phyloP scores from a whole-genome alignment of 805 yeast species.

The Hermanozyma aechmeae region DNA sequence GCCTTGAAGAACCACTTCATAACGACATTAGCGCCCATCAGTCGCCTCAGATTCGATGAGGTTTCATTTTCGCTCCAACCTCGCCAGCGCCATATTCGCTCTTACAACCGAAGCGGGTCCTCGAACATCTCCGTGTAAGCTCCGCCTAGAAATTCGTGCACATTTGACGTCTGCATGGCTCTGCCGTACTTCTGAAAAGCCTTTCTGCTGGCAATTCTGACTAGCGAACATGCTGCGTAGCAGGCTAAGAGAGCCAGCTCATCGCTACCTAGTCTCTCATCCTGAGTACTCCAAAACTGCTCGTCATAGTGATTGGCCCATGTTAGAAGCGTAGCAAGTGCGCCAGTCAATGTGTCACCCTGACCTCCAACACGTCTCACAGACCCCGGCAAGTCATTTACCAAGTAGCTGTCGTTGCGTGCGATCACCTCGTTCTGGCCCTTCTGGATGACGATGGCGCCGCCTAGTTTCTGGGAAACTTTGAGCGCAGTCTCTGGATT shows the following conservation, averaged over 20 bases:
- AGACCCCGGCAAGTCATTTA: conserved; percentile 51
- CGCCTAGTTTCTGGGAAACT: conserved; percentile 43
- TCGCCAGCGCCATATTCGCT: too few relatives aligned
- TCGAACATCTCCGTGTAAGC: conserved; percentile 46
- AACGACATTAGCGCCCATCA: too few relatives aligned
- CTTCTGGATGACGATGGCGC: conserved; percentile 61
- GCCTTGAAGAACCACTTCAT: too few relatives aligned
- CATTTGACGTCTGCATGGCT: conserved; percentile 77
- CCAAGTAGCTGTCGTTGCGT: conserved; percentile 31
- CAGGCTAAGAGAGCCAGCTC: conserved; percentile 44
- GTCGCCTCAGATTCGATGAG: too few relatives aligned
- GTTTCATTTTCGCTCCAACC: too few relatives aligned
- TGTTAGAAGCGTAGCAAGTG: conserved; percentile 70
- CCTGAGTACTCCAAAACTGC: conserved; percentile 43
- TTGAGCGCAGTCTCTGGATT: conserved; percentile 20
- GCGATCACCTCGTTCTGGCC: conserved; percentile 63
- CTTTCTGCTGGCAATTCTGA: conserved; percentile 51
- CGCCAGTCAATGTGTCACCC: conserved; percentile 88
- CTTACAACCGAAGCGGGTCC: conserved; percentile 1
- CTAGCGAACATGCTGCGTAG: conserved; percentile 61
- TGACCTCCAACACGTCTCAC: conserved; percentile 88
- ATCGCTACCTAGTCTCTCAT: conserved; percentile 17
- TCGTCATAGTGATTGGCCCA: conserved; percentile 66
- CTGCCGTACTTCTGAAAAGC: conserved; percentile 65
- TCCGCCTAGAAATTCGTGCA: conserved; percentile 58